phyloP scores from a whole-genome alignment of 352 stramenopile genomes.

The Pythium sp. region DNA sequence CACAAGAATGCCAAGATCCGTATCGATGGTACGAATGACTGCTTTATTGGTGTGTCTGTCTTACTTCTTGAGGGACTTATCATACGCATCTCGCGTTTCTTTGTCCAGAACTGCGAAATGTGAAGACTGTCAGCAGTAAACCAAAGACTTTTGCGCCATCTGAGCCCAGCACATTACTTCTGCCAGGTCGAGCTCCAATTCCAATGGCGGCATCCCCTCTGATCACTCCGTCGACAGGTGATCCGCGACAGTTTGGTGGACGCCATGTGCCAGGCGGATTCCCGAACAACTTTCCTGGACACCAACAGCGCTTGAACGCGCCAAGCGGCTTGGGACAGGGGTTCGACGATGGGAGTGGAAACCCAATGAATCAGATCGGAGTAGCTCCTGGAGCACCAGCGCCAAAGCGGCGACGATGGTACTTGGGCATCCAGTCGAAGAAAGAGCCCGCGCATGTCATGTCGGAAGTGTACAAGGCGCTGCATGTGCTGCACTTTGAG shows the following conservation, averaged over 20 bases:
- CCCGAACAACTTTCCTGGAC: conserved; percentile 7
- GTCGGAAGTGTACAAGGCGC: conserved; percentile 99
- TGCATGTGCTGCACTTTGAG: conserved; percentile 96
- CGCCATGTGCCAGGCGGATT: conserved; percentile 27
- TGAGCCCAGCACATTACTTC: conserved; percentile 60
- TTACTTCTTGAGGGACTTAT: not conserved
- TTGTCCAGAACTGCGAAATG: conserved; percentile 67
- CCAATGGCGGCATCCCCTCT: conserved; percentile 80
- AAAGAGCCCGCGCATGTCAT: conserved; percentile 99
- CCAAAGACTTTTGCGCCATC: conserved; percentile 77
- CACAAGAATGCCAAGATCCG: conserved; percentile 96
- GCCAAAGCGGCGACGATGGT: conserved; percentile 92
- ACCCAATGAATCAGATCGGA: conserved; percentile 1
- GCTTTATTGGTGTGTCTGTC: not conserved
- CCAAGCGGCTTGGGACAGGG: conserved; percentile 19
- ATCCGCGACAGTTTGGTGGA: conserved; percentile 67
- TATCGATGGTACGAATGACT: conserved; percentile 65
- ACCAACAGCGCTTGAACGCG: conserved; percentile 13
- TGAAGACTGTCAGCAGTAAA: conserved; percentile 63
- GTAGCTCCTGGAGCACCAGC: conserved; percentile 25
- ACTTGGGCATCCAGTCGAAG: conserved; percentile 99
- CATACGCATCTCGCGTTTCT: not conserved
- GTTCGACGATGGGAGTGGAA: conserved; percentile 33
- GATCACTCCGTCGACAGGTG: conserved; percentile 52
- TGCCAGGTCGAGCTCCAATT: conserved; percentile 70